Percentiles rank a stretch among this genome's conserved stretches.
These are phyloP conservation scores for Schizosaccharomyces lindneri DNA, from an alignment of 805 yeast genomes.

Conservation along the genomic window DNA sequence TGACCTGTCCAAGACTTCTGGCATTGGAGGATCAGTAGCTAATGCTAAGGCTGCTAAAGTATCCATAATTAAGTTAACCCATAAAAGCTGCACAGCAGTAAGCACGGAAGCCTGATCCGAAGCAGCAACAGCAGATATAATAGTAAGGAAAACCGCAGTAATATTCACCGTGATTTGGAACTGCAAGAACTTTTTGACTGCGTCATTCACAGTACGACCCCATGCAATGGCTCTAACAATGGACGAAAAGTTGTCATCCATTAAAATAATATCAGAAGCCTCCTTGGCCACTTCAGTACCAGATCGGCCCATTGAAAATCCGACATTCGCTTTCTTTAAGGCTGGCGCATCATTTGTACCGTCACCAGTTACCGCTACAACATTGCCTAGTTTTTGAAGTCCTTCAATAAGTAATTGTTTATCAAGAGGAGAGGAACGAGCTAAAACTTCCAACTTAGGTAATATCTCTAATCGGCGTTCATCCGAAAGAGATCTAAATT, in stretches of 20 bases:
- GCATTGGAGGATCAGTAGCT: constrained; percentile 92
- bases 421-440: constrained; percentile 91
- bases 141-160: constrained; percentile 86
- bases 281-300: constrained; percentile 98
- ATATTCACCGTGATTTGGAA: constrained; percentile 90
- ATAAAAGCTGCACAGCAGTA: constrained; percentile 87
- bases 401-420: constrained; percentile 68
- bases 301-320: constrained; percentile 93
- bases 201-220: constrained; percentile 92
- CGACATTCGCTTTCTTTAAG: constrained; percentile 84
- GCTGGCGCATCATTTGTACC: constrained; percentile 99
- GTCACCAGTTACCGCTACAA: constrained; percentile 97
- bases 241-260: constrained; percentile 84
- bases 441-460: constrained; percentile 63
- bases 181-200: constrained; percentile 85
- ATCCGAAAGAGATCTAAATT: constrained; percentile 40
- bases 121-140: constrained; percentile 77
- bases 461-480: constrained; percentile 32
- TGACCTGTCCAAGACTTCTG: constrained; percentile 44
- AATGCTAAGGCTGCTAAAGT: constrained; percentile 91
- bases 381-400: constrained; percentile 57
- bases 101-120: constrained; percentile 59
- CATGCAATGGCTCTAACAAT: constrained; percentile 93
- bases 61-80: constrained; percentile 97
- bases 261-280: constrained; percentile 74